phyloP scores from a whole-genome alignment of 768 basidiomycete genomes.

The Daedalea quercina region DNA sequence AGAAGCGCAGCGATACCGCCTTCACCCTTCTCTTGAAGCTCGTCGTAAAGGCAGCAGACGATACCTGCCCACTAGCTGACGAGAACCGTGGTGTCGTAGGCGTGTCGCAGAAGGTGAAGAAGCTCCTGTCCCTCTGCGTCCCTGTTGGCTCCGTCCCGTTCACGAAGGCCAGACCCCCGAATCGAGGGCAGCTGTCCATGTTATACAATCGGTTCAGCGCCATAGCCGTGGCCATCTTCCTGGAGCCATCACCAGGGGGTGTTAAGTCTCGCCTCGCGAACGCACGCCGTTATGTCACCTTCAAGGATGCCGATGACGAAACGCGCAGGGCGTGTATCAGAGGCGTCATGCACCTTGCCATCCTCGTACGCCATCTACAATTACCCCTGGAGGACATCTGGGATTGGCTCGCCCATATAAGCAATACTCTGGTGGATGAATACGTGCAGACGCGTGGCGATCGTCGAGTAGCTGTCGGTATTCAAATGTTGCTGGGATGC shows the following conservation, averaged over 20 bases:
- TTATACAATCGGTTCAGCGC: constrained; percentile 79
- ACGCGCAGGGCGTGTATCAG: constrained; percentile 70
- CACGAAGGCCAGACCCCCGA: constrained; percentile 44
- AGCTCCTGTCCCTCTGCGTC: constrained; percentile 63
- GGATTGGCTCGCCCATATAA: constrained; percentile 61
- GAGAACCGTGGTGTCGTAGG: constrained; percentile 22
- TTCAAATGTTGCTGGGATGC: constrained; percentile 51
- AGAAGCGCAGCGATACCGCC: constrained; percentile 55
- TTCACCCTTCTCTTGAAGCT: constrained; percentile 81
- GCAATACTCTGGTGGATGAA: constrained; percentile 48
- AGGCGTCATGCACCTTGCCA: constrained; percentile 64
- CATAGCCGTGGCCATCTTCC: constrained; percentile 59
- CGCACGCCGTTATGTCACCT: constrained; percentile 60
- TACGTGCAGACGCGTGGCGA: constrained; percentile 26
- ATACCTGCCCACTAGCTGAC: constrained; percentile 19
- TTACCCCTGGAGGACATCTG: constrained; percentile 46
- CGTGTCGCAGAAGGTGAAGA: constrained; percentile 41
- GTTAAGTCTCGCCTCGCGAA: constrained; percentile 51
- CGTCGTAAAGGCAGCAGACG: constrained; percentile 53
- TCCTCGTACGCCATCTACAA: constrained; percentile 48
- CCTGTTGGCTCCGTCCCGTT: constrained; percentile 69
- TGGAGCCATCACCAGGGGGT: constrained; percentile 47
- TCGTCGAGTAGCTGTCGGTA: constrained; percentile 28
- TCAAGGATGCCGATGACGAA: constrained; percentile 54
- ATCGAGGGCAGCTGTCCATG: constrained; percentile 55